Conservation (phyloP, 257 asterid species). For the Solanum neorickii region DNA sequence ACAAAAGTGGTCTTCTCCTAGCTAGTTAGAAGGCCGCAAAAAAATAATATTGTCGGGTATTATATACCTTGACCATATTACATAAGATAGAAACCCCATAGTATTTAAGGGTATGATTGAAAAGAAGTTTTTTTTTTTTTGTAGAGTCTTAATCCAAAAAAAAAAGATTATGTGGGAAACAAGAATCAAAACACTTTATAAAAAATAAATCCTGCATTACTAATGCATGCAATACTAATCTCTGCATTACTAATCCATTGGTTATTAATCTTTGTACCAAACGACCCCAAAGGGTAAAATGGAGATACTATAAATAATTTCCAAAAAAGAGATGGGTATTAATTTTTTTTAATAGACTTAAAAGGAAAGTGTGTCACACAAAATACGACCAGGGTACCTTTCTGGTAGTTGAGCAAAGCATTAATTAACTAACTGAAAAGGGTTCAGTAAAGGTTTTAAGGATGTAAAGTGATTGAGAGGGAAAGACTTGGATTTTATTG, state of each 20-base stretch:
- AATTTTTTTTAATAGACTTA: background rate
- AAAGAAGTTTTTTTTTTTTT: no score
- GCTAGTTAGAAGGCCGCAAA: no score
- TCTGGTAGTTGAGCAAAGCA: background rate
- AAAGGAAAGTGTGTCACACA: background rate
- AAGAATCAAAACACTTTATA: no score
- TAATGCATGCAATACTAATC: background rate
- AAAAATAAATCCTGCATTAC: background rate
- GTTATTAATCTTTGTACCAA: no score
- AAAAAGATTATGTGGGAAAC: no score
- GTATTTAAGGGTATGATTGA: no score
- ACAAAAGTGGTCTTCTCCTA: no score
- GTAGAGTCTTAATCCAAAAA: no score
- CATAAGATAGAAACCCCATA: no score
- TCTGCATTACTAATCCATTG: background rate
- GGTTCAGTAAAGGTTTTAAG: background rate
- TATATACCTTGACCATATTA: no score
- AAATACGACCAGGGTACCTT: background rate
- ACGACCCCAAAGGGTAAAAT: background rate
- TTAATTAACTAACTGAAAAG: background rate
- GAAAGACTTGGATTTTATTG: background rate
- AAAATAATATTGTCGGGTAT: no score
- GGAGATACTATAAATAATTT: background rate
- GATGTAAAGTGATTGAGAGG: background rate
- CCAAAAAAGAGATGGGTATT: background rate